Evolutionary conservation across 768 basidiomycete species (phyloP).

Genomic region (Nidularia pulvinata): DNA sequence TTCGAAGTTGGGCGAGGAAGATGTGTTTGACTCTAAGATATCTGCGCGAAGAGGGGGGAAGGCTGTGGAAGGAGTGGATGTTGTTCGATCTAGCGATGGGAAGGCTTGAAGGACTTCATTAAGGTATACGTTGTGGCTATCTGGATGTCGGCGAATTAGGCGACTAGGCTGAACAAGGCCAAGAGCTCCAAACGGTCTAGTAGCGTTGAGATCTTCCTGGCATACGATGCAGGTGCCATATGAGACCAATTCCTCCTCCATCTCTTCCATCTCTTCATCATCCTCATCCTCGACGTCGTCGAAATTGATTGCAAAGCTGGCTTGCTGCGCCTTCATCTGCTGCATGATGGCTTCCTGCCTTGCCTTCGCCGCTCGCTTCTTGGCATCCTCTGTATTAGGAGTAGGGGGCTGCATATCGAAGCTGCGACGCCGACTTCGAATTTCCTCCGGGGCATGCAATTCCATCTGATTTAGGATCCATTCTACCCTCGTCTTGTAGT

Average conservation of each 20-base stretch:
- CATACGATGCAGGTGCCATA: constrained; percentile 98
- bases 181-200: constrained; percentile 80
- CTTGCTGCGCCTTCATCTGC: constrained; percentile 94
- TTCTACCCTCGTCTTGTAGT: constrained; percentile 66
- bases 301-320: constrained; percentile 79
- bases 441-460: constrained; percentile 54
- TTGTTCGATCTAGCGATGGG: constrained; percentile 62
- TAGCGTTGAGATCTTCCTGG: constrained; percentile 84
- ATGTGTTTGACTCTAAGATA: constrained; percentile 40
- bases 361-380: constrained; percentile 84
- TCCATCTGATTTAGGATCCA: constrained; percentile 76
- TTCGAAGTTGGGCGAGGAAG: constrained; percentile 56
- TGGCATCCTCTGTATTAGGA: constrained; percentile 62
- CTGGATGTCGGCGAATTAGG: constrained; percentile 76
- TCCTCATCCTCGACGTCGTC: constrained; percentile 72
- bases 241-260: constrained; percentile 47
- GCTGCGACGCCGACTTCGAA: constrained; percentile 46
- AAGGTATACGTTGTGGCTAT: constrained; percentile 61
- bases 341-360: constrained; percentile 95
- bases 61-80: constrained; percentile 16
- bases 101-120: constrained; percentile 72
- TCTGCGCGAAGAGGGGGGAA: constrained; percentile 58
- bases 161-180: constrained; percentile 89
- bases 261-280: constrained; percentile 61
- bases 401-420: constrained; percentile 29